Evolutionary conservation across 345 rosid species (phyloP).

Genomic region (Camelina hispida): DNA sequence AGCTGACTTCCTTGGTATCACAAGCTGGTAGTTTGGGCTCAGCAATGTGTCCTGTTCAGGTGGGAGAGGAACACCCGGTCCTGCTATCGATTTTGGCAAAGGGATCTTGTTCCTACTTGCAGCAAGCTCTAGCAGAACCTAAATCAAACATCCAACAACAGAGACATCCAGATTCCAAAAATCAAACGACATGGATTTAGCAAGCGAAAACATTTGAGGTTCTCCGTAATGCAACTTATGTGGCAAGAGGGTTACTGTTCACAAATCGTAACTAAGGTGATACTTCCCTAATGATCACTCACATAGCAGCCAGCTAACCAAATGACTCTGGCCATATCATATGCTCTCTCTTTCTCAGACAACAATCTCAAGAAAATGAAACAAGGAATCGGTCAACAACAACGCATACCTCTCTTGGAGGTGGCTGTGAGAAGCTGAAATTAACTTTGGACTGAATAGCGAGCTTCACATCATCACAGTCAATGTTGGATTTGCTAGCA

Average conservation of each 20-base stretch:
- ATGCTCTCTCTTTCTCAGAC: not conserved
- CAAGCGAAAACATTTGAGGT: not conserved
- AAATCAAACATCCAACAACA: slow-evolving; percentile 1
- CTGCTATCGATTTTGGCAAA: slow-evolving; percentile 73
- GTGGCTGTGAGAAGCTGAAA: slow-evolving; percentile 94
- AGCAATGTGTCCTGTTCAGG: slow-evolving; percentile 84
- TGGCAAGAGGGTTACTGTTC: no score
- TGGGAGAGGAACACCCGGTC: slow-evolving; percentile 79
- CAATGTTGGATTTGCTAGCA: slow-evolving; percentile 76
- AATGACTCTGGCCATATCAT: no score
- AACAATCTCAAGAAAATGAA: not conserved
- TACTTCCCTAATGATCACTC: no score
- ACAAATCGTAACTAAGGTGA: not conserved
- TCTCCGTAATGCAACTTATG: not conserved
- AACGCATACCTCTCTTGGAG: slow-evolving; percentile 77
- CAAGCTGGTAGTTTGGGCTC: slow-evolving; percentile 81
- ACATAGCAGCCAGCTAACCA: no score
- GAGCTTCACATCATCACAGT: slow-evolving; percentile 86
- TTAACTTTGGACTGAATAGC: slow-evolving; percentile 90
- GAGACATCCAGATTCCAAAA: not conserved
- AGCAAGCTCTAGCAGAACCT: slow-evolving; percentile 81
- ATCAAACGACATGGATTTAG: not conserved
- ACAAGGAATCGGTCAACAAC: not conserved
- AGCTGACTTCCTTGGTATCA: slow-evolving; percentile 60
- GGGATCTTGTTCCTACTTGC: slow-evolving; percentile 86